Evolutionary conservation across 2,329 filamentous ascomycete genomes (phyloP), one percentile per base, ranked within the genome.

Genomic region (Fusarium udum): DNA sequence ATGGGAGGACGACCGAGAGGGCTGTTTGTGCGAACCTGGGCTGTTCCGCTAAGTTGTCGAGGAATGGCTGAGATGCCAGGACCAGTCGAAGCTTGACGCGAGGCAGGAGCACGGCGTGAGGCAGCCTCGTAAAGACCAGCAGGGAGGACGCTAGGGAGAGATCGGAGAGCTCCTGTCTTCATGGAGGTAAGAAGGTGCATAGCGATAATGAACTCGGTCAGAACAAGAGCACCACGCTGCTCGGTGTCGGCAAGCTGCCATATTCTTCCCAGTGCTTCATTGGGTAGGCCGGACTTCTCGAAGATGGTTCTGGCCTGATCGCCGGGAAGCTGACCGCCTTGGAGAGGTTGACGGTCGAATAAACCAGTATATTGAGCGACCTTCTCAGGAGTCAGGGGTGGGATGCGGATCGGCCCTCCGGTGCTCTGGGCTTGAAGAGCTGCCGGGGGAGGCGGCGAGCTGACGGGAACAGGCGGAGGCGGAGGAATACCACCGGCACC

Each of bases 141-240:
- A 11, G 96, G 96, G 5, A 99, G 88, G 32, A 92, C 90, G 69
- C 86, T 92, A 4, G 96, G 96, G 64, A 98, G 87, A 26, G 89
- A 91, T 72, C 94, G 91, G 81, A 99, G 88, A 36, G 91, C 87
- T 28, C 95, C 93, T 18, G 91, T 92, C 86, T 97, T 97, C 84
- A 94, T 94, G 18, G 95, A 97, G 20, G 94, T 95, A 71, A 99
- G 87, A 69, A 99, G 86, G 82, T 99, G 96, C 96, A 99, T 99
- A 51, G 96, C 96, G 79, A 99, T 97, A 79, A 97, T 93, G 81
- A 99, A 99, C 78, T 98, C 96, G 20, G 95, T 95, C 77, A 92
- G 88, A 65, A 95, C 93, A 40, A 99, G 87, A 37, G 92, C 91
- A 57, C 96, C 96, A 60, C 95, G 91, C 83, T 97, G 95, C 82